Evolutionary conservation across 1,284 basidiomycete species (phyloP).

Genomic region (Rhodotorula sp.): DNA sequence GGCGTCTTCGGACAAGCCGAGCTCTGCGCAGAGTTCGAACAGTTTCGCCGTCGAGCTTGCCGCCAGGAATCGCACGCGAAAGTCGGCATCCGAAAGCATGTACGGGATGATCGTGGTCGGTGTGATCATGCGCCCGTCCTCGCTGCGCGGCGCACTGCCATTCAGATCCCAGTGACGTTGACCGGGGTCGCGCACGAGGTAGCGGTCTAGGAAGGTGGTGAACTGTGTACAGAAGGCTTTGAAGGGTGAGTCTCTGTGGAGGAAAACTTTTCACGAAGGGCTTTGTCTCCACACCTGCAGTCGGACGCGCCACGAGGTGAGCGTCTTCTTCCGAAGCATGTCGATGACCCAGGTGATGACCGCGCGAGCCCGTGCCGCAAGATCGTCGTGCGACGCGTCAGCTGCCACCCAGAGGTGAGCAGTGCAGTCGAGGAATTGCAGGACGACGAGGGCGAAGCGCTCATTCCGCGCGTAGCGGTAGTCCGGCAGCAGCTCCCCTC

Average conservation of each 20-base stretch:
- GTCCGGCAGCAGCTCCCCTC: conserved; percentile 56
- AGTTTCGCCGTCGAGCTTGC: conserved; percentile 64
- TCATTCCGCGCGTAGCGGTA: conserved; percentile 64
- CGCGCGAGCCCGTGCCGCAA: conserved; percentile 54
- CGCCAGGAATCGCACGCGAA: conserved; percentile 78
- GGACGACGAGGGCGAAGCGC: conserved; percentile 57
- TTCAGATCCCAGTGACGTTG: conserved; percentile 56
- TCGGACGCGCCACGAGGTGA: conserved; percentile 66
- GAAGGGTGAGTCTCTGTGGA: not conserved
- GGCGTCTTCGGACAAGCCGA: conserved; percentile 18
- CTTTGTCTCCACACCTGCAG: conserved; percentile 49
- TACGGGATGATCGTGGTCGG: conserved; percentile 56
- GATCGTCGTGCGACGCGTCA: conserved; percentile 48
- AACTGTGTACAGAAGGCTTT: conserved; percentile 47
- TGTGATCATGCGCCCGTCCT: conserved; percentile 42
- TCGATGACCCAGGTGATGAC: conserved; percentile 60
- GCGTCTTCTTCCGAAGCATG: conserved; percentile 53
- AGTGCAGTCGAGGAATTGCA: conserved; percentile 67
- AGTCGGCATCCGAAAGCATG: conserved; percentile 67
- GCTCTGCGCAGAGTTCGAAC: conserved; percentile 46
- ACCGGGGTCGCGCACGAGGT: conserved; percentile 62
- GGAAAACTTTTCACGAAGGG: not conserved
- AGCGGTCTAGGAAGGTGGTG: conserved; percentile 64
- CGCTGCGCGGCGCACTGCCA: conserved; percentile 43
- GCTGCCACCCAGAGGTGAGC: conserved; percentile 61